Evolutionary conservation across 768 basidiomycete genomes (phyloP), one percentile per base, ranked within the genome.

Genomic region (Leucosporidium yakuticum): DNA sequence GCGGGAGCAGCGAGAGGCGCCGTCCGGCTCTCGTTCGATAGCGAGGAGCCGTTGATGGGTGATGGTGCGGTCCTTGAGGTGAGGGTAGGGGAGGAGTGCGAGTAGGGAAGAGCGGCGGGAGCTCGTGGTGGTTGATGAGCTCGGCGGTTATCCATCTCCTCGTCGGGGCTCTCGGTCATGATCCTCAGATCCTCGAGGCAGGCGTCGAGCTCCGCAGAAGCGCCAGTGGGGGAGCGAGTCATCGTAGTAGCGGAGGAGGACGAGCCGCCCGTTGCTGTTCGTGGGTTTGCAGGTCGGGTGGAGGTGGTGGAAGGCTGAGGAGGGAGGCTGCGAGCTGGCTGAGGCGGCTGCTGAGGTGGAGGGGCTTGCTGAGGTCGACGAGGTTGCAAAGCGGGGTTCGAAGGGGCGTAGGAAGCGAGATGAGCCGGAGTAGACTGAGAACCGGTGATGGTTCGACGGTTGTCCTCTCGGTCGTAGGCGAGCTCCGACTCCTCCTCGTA

Each of bases 131-230:
- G 47, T 20, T 32, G 21, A 11, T 32, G 51, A 23, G 61, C 31
- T 29, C 20, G 23, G 6, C 54, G 29, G 8, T 57, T 62, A n/a
- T 61, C 50, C 34, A 47, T 34, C 7, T 29, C 60, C 34, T 56
- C 67, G 29, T 54, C 60, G 29, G 50, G 60, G 14, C 39, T 65
- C 15, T 60, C 59, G 5, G 71, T 60, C 27, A 65, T 34, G 34
- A 73, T 12, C 8, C 65, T 39, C 25, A 73, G 25, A 32, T 73
- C 68, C 32, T 67, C 68, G 12, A 73, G 19, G n/a, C 64, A 69
- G 8, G 65, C 65, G 14, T 73, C 68, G 31, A 73, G 61, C 21
- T 29, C 64, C 21, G 8, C 49, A 21, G 39, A 9, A 15, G 39
- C 14, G 39, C 39, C 39, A 15, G 39, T 44, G 11, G 39, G 14